These are phyloP conservation scores for Tylopilus subfusipes DNA, from an alignment of 768 basidiomycete species.

Conservation along the genomic window DNA sequence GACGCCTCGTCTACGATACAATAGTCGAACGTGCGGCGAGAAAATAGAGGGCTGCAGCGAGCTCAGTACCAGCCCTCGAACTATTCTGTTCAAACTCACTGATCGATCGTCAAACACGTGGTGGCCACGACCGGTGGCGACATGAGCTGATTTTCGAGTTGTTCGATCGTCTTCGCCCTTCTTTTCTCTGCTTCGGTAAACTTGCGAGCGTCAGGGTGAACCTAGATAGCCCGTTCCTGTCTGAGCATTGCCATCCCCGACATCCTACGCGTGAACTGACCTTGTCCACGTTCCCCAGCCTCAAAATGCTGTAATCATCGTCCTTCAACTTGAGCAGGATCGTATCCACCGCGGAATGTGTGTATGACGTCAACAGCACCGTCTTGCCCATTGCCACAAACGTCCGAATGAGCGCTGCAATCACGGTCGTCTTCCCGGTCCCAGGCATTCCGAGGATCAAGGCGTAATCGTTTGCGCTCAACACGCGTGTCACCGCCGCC, in stretches of 20 bases:
- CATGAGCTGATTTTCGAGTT: conserved; percentile 81
- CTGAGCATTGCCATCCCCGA: not conserved
- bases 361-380: conserved; percentile 88
- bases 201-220: conserved; percentile 76
- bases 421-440: conserved; percentile 95
- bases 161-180: conserved; percentile 65
- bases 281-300: conserved; percentile 92
- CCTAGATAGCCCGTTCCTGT: conserved; percentile 39
- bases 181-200: conserved; percentile 61
- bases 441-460: conserved; percentile 97
- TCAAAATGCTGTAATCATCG: conserved; percentile 69
- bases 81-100: conserved; percentile 51
- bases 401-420: conserved; percentile 80
- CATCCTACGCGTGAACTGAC: conserved; percentile 36
- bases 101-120: conserved; percentile 90
- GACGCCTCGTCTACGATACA: conserved; percentile 99
- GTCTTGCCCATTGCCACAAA: conserved; percentile 81
- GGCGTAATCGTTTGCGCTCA: conserved; percentile 85
- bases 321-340: conserved; percentile 79
- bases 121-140: conserved; percentile 92
- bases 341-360: conserved; percentile 98
- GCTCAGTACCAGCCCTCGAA: conserved; percentile 4
- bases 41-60: conserved; percentile 69
- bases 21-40: conserved; percentile 83
- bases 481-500: conserved; percentile 65